A percentile compares a stretch with the other conserved stretches of the same genome.
These are phyloP conservation scores for Syzygium oleosum DNA, from an alignment of 345 rosid species.

Conservation along the genomic window DNA sequence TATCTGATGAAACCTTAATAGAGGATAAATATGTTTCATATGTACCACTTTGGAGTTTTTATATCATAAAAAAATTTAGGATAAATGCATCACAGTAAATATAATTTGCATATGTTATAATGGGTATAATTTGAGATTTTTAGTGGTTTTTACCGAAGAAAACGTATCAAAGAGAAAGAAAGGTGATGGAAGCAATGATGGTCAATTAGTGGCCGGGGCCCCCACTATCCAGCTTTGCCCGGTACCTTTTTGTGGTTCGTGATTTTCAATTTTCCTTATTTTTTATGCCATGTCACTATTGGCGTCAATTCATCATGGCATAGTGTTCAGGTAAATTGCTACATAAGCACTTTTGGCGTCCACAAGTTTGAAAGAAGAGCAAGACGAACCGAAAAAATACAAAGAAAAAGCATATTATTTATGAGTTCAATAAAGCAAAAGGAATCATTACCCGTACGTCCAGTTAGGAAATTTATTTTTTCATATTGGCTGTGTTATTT, in stretches of 20 bases:
- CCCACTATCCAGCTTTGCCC: background rate
- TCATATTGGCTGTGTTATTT: too few species aligned
- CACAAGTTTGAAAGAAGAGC: background rate
- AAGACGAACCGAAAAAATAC: background rate
- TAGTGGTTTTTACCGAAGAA: too few species aligned
- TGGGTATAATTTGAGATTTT: too few species aligned
- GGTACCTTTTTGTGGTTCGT: too few species aligned
- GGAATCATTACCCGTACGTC: background rate
- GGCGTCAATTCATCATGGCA: background rate
- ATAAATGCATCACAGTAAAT: too few species aligned
- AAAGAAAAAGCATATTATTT: too few species aligned
- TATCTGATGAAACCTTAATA: too few species aligned
- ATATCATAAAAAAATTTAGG: too few species aligned
- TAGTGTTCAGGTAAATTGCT: background rate
- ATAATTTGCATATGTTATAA: too few species aligned
- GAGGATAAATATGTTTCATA: too few species aligned
- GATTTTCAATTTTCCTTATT: background rate
- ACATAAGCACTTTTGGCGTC: background rate
- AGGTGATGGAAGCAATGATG: background rate
- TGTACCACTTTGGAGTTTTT: too few species aligned
- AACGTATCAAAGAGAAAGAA: background rate
- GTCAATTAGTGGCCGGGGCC: background rate
- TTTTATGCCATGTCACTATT: background rate
- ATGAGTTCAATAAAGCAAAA: background rate
- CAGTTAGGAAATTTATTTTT: background rate